A percentile compares a stretch with the other conserved stretches of the same genome.
These are phyloP conservation scores for Grigorovia humatica DNA, from an alignment of 805 yeast genomes.

Conservation along the genomic window DNA sequence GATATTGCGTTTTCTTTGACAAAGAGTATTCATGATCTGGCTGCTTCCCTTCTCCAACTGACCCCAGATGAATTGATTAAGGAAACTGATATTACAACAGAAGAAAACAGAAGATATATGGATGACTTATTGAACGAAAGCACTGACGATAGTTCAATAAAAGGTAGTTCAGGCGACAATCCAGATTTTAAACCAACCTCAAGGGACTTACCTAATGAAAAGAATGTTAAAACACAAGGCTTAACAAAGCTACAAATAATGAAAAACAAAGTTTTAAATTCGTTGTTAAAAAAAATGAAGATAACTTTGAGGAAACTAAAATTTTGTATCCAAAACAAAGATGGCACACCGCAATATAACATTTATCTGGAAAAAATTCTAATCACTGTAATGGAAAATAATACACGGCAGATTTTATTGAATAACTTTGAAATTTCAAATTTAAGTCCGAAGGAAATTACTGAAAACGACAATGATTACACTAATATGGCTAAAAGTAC, in stretches of 20 bases:
- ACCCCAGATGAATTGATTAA: slow-evolving; percentile 16
- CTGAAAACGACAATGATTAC: neutral
- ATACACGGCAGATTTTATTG: slow-evolving; percentile 3
- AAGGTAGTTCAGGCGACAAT: neutral
- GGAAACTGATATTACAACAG: neutral
- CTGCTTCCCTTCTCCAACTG: slow-evolving; percentile 37
- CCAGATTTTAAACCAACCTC: neutral
- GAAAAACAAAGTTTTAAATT: slow-evolving; percentile 55
- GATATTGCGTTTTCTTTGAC: slow-evolving; percentile 40
- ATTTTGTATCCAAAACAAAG: slow-evolving; percentile 41
- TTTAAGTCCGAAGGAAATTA: neutral
- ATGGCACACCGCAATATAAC: slow-evolving; percentile 9
- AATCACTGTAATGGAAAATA: slow-evolving; percentile 3
- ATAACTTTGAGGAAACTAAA: slow-evolving; percentile 39
- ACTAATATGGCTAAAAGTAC: slow-evolving; percentile 39
- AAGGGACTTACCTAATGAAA: neutral
- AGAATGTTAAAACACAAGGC: neutral
- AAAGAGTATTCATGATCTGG: slow-evolving; percentile 66
- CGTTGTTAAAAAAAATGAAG: slow-evolving; percentile 52
- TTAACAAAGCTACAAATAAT: slow-evolving; percentile 34
- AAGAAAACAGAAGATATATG: slow-evolving; percentile 1
- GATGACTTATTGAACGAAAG: slow-evolving; percentile 4
- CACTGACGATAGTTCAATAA: slow-evolving; percentile 7
- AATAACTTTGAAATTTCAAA: neutral
- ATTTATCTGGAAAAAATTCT: slow-evolving; percentile 27